Conservation (phyloP, 768 basidiomycete species). For the Cystobasidium onofrii region DNA sequence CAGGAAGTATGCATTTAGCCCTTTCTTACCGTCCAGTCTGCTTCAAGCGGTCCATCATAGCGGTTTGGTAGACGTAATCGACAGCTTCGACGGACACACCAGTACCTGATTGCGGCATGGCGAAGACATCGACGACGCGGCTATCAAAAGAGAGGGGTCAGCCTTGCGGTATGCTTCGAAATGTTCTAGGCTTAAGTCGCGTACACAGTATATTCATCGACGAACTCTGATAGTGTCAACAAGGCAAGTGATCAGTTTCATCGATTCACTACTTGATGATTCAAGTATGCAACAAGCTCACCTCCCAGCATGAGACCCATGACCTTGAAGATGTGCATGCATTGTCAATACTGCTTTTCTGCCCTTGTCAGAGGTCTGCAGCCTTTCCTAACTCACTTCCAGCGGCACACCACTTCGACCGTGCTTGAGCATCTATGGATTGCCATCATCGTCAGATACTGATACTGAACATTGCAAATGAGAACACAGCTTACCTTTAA, state of each 20-base stretch:
- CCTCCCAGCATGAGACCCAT: conserved; percentile 29
- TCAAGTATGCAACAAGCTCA: neutral
- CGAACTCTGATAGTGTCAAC: conserved; percentile 88
- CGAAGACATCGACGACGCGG: conserved; percentile 66
- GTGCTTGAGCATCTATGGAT: conserved; percentile 87
- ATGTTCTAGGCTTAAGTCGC: conserved; percentile 1
- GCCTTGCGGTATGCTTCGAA: too few relatives aligned
- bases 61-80: conserved; percentile 95
- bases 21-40: conserved; percentile 83
- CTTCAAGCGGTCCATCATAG: conserved; percentile 98
- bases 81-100: conserved; percentile 88
- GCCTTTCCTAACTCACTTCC: conserved; percentile 61
- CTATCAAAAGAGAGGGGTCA: conserved; percentile 47
- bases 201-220: conserved; percentile 73
- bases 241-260: conserved; percentile 47
- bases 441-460: too few relatives aligned
- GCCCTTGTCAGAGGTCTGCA: too few relatives aligned
- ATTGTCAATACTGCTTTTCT: neutral
- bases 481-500: conserved; percentile 77
- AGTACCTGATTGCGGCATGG: conserved; percentile 91
- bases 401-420: conserved; percentile 97
- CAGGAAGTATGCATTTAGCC: too few relatives aligned
- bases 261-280: neutral
- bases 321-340: neutral
- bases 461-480: too few relatives aligned